Base-by-base conservation (phyloP, 208 protist genomes). In the Tritrichomonas foetus region DNA sequence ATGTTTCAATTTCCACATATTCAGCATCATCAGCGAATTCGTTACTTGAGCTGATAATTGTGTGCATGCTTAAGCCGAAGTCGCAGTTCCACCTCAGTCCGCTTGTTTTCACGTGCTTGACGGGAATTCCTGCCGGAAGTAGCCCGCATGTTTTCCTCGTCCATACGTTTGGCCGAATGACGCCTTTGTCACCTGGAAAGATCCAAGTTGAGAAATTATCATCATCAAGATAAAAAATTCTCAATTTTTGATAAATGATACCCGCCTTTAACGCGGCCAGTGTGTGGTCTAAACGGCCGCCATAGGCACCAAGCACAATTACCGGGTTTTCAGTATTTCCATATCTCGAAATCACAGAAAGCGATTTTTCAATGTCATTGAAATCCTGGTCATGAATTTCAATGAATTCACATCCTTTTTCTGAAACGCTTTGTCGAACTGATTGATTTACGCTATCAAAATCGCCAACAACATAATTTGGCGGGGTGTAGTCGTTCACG, bases 231-330 rank as follows among this genome's bases (percentile, higher is more conserved):
- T 57, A 57, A 20, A 89, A 89, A 2, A 57, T 89, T 16, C 16
- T 13, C 2, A 27, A 16, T 36, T 50, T 27, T 39, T 25, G 22
- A 33, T 14, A 16, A 27, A 8, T 20, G 3, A 89, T 16, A 39
- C 11, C 78, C 16, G 78, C 20, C 33, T 89, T 25, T 2, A 89
- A 36, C 33, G 47, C 20, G 0, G 27, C 47, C 30, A 49, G 14
- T 39, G 78, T 89, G 20, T 89, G 78, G 44, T 89, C 78, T 39
- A 89, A 89, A 53, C 78, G 44, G 33, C 78, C 78, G 33, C 78
- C 78, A 5, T 39, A 89, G 0, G n/a, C 78, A 20, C 78, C 78
- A 44, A 89, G 33, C 22, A 89, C 47, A 39, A 89, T 39, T 39
- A 89, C 41, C 13, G 78, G 78, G n/a, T n/a, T n/a, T 1, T 89